Conservation (phyloP, 352 stramenopile species). For the Phytophthora palmivora region DNA sequence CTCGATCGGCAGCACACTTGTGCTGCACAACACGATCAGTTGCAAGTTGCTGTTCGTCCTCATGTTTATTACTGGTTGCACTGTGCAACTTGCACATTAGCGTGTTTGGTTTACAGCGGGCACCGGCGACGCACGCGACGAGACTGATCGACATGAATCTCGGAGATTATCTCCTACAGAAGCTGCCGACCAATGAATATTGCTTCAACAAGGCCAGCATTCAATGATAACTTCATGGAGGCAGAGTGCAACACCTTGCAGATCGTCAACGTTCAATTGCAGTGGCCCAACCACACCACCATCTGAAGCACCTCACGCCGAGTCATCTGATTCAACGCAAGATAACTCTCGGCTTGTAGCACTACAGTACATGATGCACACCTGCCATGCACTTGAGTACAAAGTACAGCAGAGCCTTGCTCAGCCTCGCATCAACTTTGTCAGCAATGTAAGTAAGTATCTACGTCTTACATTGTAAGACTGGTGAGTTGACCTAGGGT, state of each 20-base stretch:
- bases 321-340: background rate
- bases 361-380: background rate
- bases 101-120: conserved; percentile 13
- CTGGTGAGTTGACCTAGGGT: background rate
- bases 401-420: background rate
- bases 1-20: background rate
- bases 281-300: background rate
- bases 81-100: too few species aligned
- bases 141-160: background rate
- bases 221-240: background rate
- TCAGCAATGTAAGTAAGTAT: too few species aligned
- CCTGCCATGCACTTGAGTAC: background rate
- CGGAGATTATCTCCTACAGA: background rate
- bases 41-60: conserved; percentile 21
- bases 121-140: background rate
- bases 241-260: conserved; percentile 9
- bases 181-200: background rate
- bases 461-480: too few species aligned
- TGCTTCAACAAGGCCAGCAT: background rate
- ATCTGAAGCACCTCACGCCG: background rate
- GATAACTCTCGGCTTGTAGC: background rate
- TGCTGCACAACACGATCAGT: conserved; percentile 20
- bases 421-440: background rate
- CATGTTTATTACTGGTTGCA: conserved; percentile 7
- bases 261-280: background rate